phyloP scores from a whole-genome alignment of 2,329 filamentous ascomycete species.

The Talaromyces sp. region DNA sequence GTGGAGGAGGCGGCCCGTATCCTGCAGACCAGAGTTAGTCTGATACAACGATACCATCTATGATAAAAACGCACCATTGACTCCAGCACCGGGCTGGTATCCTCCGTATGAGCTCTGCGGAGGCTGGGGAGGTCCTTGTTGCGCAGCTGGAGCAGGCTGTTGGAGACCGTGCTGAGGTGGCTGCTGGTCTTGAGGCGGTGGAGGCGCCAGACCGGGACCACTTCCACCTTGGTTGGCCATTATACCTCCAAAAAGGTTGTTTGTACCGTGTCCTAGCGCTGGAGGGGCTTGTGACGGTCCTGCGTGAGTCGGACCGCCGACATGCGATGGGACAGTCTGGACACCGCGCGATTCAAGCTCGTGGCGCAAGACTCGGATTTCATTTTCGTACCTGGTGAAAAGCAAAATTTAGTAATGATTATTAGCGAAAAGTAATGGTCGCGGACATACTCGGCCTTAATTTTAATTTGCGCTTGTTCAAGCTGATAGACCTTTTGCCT shows the following conservation, averaged over 20 bases:
- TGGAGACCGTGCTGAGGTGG: slow-evolving; percentile 57
- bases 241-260: slow-evolving; percentile 90
- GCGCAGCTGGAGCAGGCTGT: slow-evolving; percentile 56
- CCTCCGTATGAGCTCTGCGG: slow-evolving; percentile 67
- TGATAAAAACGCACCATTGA: slow-evolving; percentile 54
- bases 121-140: slow-evolving; percentile 65
- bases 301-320: slow-evolving; percentile 70
- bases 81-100: slow-evolving; percentile 61
- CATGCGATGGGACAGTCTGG: slow-evolving; percentile 62
- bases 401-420: background rate
- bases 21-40: slow-evolving; percentile 50
- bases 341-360: slow-evolving; percentile 75
- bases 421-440: background rate
- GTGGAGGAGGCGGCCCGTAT: slow-evolving; percentile 76
- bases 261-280: slow-evolving; percentile 78
- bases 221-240: slow-evolving; percentile 88
- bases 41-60: slow-evolving; percentile 21
- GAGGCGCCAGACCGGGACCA: slow-evolving; percentile 76
- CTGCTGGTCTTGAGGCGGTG: slow-evolving; percentile 64
- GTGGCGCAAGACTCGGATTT: slow-evolving; percentile 78
- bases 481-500: slow-evolving; percentile 89
- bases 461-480: slow-evolving; percentile 80
- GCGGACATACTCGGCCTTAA: slow-evolving; percentile 80
- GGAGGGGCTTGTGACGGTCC: slow-evolving; percentile 81
- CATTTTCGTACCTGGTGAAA: slow-evolving; percentile 77